Conservation (phyloP, 2,329 filamentous ascomycete genomes). For the Arachnopeziza araneosa region DNA sequence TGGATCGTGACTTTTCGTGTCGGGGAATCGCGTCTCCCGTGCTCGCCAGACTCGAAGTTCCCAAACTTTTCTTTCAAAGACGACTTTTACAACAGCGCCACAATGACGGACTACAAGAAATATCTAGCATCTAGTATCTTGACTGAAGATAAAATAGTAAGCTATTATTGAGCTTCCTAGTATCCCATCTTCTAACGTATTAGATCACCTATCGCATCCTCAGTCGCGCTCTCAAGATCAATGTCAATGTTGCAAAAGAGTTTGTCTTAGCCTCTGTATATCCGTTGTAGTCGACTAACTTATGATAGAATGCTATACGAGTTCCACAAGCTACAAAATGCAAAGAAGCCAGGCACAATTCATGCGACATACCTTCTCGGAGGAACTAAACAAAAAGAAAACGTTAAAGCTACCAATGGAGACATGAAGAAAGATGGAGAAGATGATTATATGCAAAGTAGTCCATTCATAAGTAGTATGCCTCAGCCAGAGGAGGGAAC, state of each 20-base stretch:
- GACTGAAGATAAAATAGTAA: conserved; percentile 31
- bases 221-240: conserved; percentile 75
- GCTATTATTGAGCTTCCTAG: neutral
- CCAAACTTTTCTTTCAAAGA: conserved; percentile 6
- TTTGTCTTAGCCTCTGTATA: conserved; percentile 33
- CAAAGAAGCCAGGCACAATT: conserved; percentile 65
- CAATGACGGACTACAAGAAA: conserved; percentile 30
- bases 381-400: conserved; percentile 51
- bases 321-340: conserved; percentile 74
- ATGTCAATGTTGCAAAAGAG: conserved; percentile 87
- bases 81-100: conserved; percentile 9
- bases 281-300: conserved; percentile 2
- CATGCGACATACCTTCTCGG: conserved; percentile 89
- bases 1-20: neutral
- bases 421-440: conserved; percentile 48
- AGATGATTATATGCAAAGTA: conserved; percentile 61
- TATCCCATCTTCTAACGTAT: neutral
- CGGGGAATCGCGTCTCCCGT: conserved; percentile 11
- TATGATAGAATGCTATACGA: conserved; percentile 74
- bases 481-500: conserved; percentile 46
- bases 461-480: conserved; percentile 60
- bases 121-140: conserved; percentile 31
- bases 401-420: conserved; percentile 33
- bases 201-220: conserved; percentile 69
- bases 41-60: neutral